Evolutionary conservation across 163 green algal genomes (phyloP).

Genomic region (Scenedesmus sp.): DNA sequence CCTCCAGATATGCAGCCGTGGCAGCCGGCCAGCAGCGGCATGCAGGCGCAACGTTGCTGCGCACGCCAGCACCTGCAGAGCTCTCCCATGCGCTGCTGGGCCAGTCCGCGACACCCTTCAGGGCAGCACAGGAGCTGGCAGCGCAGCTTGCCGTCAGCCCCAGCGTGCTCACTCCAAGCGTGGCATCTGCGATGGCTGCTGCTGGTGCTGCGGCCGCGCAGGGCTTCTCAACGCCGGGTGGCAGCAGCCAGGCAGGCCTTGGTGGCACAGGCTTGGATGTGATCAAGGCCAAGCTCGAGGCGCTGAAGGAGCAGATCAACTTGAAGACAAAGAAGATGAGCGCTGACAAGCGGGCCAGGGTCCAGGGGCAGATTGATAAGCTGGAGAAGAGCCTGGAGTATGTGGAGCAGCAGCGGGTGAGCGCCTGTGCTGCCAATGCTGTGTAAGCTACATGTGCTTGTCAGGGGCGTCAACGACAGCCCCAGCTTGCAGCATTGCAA

Average conservation of each 20-base stretch:
- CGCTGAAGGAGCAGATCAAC: constrained; percentile 40
- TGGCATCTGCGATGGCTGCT: constrained; percentile 39
- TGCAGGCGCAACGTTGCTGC: background rate
- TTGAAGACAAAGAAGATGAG: constrained; percentile 44
- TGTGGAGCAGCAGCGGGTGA: constrained; percentile 53
- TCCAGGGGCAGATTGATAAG: constrained; percentile 44
- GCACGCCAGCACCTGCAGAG: constrained; percentile 24
- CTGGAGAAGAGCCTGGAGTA: constrained; percentile 47
- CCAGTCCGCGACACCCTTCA: constrained; percentile 23
- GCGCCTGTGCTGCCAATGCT: background rate
- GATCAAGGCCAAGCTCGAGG: constrained; percentile 38
- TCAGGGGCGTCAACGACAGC: no score
- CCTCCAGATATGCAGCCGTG: background rate
- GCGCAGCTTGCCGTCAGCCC: constrained; percentile 41
- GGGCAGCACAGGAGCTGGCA: constrained; percentile 35
- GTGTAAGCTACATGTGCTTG: background rate
- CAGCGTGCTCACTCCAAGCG: constrained; percentile 44
- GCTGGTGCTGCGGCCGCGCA: constrained; percentile 19
- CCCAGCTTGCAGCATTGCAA: background rate
- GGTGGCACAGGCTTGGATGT: background rate
- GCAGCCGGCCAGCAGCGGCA: background rate
- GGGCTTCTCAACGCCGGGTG: background rate
- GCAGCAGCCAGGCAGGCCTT: background rate
- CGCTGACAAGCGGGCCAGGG: constrained; percentile 14
- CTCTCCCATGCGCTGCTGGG: constrained; percentile 22